Base-by-base conservation (phyloP, 2,329 filamentous ascomycete genomes). In the Colletotrichum higginsianum region DNA sequence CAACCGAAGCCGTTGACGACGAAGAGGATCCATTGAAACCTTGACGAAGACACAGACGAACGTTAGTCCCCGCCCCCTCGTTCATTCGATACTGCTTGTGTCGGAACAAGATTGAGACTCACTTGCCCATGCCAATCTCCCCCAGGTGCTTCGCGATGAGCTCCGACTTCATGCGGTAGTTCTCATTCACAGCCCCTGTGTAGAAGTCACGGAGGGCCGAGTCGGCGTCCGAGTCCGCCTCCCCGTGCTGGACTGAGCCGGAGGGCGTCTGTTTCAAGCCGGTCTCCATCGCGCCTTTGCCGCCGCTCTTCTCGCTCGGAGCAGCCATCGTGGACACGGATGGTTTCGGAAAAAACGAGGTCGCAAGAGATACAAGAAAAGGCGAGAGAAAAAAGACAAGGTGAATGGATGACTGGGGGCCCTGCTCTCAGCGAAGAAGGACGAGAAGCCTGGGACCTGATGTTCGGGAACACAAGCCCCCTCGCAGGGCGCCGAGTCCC, bases 1-100 rank as follows among this genome's bases (percentile, higher is more conserved):
- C 82, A 86, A 26, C 84, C 84, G 52, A 84, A 83, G 38, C 84
- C 84, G n/a, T 80, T 84, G n/a, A 86, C 80, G 16, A 84, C 76
- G 72, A 86, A 86, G 2, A 86, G 79, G 9, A 77, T 77, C 82
- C 83, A 84, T 77, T 85, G 84, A 60, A 80, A 81, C 18, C 78
- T 80, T 30, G 1, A 23, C n/a, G 21, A 35, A 18, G 40, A 18
- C 9, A 1, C 9, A 11, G 35, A 38, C 8, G 8, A 11, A 2
- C 21, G 26, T 69, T 16, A 69, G 61, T 30, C 18, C 11, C 44
- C 23, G 15, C 5, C 23, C 0, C 15, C 23, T 23, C 2, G 26
- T n/a, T 12, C 18, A 7, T 6, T 38, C 35, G 35, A 11, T 38
- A 38, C 8, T 38, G 2, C 35, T 35, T 11, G 35, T 38, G 35